Evolutionary conservation across 139 green algal genomes (phyloP).

Genomic region (Auxenochlorella protothecoides): DNA sequence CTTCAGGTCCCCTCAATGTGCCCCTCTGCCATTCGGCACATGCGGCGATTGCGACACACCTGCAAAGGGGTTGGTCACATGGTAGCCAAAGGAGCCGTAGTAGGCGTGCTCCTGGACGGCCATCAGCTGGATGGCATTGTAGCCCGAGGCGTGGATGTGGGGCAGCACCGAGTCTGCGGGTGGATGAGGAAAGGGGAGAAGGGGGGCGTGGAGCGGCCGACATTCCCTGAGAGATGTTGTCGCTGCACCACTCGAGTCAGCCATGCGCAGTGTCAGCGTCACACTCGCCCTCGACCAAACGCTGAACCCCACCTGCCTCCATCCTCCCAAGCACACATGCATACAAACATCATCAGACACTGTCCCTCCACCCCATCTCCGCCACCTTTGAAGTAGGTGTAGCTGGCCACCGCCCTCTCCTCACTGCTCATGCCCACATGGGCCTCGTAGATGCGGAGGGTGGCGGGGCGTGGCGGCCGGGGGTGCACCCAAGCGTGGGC

Average conservation of each 20-base stretch:
- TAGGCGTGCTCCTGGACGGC: constrained; percentile 90
- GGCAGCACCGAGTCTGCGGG: constrained; percentile 65
- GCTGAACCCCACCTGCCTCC: background rate
- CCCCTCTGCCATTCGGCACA: too few species aligned
- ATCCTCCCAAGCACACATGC: background rate
- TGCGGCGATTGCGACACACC: background rate
- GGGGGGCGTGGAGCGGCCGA: too few species aligned
- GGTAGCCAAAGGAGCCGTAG: constrained; percentile 89
- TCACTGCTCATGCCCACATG: constrained; percentile 92
- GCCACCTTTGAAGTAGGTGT: constrained; percentile 72
- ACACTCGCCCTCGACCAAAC: background rate
- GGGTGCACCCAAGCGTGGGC: constrained; percentile 22
- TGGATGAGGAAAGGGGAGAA: background rate
- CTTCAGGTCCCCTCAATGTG: too few species aligned
- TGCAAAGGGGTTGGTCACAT: constrained; percentile 91
- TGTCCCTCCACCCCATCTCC: background rate
- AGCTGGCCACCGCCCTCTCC: constrained; percentile 58
- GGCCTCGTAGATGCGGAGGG: constrained; percentile 88
- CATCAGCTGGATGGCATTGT: constrained; percentile 90
- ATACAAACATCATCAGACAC: background rate
- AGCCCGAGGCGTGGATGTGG: constrained; percentile 63
- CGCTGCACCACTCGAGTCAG: too few species aligned
- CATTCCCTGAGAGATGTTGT: too few species aligned
- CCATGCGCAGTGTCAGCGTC: too few species aligned
- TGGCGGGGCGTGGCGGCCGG: constrained; percentile 36